Percentiles rank a stretch among this genome's conserved stretches.
phyloP scores from a whole-genome alignment of 2,329 filamentous ascomycete genomes.

The Amylocarpus encephaloides region DNA sequence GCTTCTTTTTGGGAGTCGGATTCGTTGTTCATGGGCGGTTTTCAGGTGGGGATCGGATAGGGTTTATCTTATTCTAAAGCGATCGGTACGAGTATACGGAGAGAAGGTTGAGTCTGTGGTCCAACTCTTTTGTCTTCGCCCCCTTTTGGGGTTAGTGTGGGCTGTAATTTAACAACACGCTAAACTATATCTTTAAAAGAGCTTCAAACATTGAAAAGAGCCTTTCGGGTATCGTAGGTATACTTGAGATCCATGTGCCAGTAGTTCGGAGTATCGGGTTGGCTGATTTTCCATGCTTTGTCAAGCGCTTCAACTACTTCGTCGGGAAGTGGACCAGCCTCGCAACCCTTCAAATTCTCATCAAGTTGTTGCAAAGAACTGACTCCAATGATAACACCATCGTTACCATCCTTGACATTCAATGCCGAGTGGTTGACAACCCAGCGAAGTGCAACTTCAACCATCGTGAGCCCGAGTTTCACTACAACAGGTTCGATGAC shows the following conservation, averaged over 20 bases:
- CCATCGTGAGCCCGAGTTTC: constrained; percentile 51
- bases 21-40: no score
- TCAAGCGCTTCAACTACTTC: constrained; percentile 59
- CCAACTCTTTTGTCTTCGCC: no score
- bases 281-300: constrained; percentile 55
- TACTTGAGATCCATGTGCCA: constrained; percentile 30
- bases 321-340: constrained; percentile 53
- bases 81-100: no score
- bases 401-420: constrained; percentile 41
- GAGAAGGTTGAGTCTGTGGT: no score
- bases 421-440: constrained; percentile 51
- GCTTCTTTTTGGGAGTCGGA: no score
- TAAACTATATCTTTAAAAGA: no score
- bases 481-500: constrained; percentile 54
- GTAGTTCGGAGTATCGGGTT: constrained; percentile 37
- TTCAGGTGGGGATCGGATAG: no score
- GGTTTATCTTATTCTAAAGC: no score
- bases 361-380: constrained; percentile 36
- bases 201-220: constrained; percentile 16
- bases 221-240: constrained; percentile 24
- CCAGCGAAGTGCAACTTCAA: constrained; percentile 58
- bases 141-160: no score
- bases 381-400: constrained; percentile 38
- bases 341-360: constrained; percentile 37
- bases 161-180: no score